Evolutionary conservation across 495 filamentous ascomycete species (phyloP), one percentile per base, ranked within the genome.

Genomic region (Pyrenopolyporus hunteri): DNA sequence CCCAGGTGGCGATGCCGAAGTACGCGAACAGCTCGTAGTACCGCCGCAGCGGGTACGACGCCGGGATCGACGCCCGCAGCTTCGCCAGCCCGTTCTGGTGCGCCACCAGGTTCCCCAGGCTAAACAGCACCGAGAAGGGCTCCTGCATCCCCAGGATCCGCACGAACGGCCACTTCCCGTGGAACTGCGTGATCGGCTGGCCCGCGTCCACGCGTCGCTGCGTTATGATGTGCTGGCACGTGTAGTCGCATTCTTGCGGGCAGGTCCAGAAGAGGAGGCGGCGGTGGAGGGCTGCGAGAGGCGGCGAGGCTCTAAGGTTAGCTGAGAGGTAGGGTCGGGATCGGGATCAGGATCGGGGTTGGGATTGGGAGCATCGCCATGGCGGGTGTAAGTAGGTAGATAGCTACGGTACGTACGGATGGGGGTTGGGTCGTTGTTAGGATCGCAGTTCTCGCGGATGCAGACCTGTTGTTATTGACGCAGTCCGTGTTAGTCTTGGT

Each of bases 91-190:
- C 94, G 52, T 85, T 71, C 70, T 87, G 85, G 76, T 98, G 94
- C n/a, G 91, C 94, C 22, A 85, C 79, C 58, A 93, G 85, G 77
- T 98, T 98, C 66, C 96, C 78, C 45, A 93, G 79, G 63, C 90
- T 94, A 82, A 98, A 98, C 59, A 98, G 78, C 50, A 98, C 94
- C 26, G 86, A 90, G 74, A 90, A 90, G 58, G 93, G 91, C 78
- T 98, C 94, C 77, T 98, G 94, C 77, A 97, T 87, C 66, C 94
- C 94, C 13, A 96, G 74, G 57, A 97, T 80, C 57, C 94, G 87
- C 61, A 83, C 79, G 80, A 98, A 98, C 23, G 94, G 94, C 94
- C 94, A 98, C 84, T 98, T 98, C n/a, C 95, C 94, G 79, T 98
- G 93, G 80, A 90, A 98, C 78, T 98, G 94, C 32, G 93, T 86